Base-by-base conservation (phyloP, 2,329 filamentous ascomycete species). In the Sporothrix pallida region DNA sequence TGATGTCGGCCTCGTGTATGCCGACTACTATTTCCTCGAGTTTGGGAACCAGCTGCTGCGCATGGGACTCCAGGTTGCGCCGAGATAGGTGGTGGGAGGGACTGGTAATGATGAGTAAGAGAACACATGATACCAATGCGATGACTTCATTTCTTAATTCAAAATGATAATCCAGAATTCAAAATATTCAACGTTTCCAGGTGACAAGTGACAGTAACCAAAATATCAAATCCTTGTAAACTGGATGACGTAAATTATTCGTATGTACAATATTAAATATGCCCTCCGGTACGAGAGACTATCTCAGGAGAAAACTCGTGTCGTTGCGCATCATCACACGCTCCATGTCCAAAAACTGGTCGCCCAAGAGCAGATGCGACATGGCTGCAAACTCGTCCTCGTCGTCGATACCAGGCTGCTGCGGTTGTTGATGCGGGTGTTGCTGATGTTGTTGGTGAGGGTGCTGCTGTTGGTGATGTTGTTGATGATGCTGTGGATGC, bases 21-120 rank as follows among this genome's bases (percentile, higher is more conserved):
- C 82, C 1, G 84, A 85, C 76, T 86, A 86, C 75, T 85, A 82
- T 73, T 77, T 86, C 37, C 72, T 85, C 7, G 82, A 85, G 73
- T 83, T 84, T 78, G 83, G 83, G 7, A 86, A 85, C 72, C 82
- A 82, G 72, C 75, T 85, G n/a, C 74, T 85, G 72, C 74, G 77
- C 31, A 79, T 81, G 79, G 79, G 78, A 0, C 71, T 80, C 9
- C 65, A 69, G 13, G 46, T 69, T 20, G 65, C 65, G 15, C 65
- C 65, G 26, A 69, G 65, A 5, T 50, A 69, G 46, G 2, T 26
- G 44, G 31, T n/a, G 58, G 2, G 52, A 8, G 13, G 15, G 26
- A 37, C 31, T 37, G 31, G 31, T 37, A 37, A 37, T 37, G 31
- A 37, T 37, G 31, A 37, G 31, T 37, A 37, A 42, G 13, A 17